Evolutionary conservation across 176 grass and related monocot genomes (phyloP).

Genomic region (Panicum miliaceum): DNA sequence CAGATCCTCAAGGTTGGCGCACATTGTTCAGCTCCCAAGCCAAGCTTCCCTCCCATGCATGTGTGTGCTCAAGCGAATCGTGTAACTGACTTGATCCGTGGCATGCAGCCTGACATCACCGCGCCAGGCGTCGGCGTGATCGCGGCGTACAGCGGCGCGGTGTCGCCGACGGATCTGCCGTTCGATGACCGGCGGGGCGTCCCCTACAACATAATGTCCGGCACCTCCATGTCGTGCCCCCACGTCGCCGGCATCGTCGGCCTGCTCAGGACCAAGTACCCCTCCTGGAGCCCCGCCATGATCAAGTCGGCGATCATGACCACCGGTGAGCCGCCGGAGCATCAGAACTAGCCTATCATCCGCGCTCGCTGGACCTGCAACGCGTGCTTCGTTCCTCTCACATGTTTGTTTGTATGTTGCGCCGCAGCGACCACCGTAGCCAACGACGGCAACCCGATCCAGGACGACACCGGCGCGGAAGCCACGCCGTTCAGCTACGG

Average conservation of each 20-base stretch:
- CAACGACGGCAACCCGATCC: slow-evolving; percentile 41
- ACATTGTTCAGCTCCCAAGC: not conserved
- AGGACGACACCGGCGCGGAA: slow-evolving; percentile 27
- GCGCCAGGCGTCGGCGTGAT: slow-evolving; percentile 67
- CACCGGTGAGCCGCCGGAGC: slow-evolving; percentile 50
- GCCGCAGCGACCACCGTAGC: slow-evolving; percentile 48
- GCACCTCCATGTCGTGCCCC: slow-evolving; percentile 88
- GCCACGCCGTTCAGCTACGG: slow-evolving; percentile 74
- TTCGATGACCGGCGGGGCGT: slow-evolving; percentile 57
- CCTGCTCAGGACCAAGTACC: slow-evolving; percentile 57
- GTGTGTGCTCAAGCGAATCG: not conserved
- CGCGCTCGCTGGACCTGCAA: not conserved
- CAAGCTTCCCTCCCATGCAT: not conserved
- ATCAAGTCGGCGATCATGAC: slow-evolving; percentile 89
- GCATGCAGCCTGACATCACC: slow-evolving; percentile 65
- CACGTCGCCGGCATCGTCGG: slow-evolving; percentile 61
- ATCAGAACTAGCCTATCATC: not conserved
- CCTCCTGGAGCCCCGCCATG: slow-evolving; percentile 68
- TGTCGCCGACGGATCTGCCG: slow-evolving; percentile 27
- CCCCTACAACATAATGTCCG: slow-evolving; percentile 57
- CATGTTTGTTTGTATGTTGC: not conserved
- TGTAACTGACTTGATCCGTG: not conserved
- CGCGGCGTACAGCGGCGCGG: slow-evolving; percentile 53
- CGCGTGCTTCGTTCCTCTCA: not conserved
- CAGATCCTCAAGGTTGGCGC: slow-evolving; percentile 53